Evolutionary conservation across 2,329 filamentous ascomycete genomes (phyloP).

Genomic region (Apiospora hydei): DNA sequence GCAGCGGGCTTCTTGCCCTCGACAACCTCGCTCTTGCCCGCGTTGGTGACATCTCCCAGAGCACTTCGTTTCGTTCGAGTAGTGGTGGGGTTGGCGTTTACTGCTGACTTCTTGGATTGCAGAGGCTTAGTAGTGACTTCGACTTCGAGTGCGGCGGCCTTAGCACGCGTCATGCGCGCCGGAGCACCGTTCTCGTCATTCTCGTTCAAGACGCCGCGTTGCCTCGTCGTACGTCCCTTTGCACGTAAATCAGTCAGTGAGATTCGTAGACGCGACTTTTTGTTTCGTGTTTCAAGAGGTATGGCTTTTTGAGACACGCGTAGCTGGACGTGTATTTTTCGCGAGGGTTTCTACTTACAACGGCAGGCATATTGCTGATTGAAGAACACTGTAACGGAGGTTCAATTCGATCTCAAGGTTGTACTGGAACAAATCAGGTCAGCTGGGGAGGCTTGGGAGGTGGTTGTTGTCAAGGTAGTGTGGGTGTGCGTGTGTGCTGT

Average conservation of each 20-base stretch:
- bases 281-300: neutral
- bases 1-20: constrained; percentile 77
- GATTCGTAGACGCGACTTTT: neutral
- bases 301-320: neutral
- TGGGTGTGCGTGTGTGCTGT: neutral
- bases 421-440: constrained; percentile 17
- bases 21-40: constrained; percentile 76
- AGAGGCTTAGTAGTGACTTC: constrained; percentile 70
- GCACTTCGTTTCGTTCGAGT: constrained; percentile 77
- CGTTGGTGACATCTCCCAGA: constrained; percentile 94
- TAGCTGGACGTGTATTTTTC: neutral
- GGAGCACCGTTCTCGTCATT: constrained; percentile 89
- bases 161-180: constrained; percentile 90
- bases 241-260: constrained; percentile 23
- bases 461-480: neutral
- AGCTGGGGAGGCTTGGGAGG: neutral
- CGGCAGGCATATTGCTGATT: constrained; percentile 30
- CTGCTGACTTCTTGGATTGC: constrained; percentile 73
- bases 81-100: constrained; percentile 56
- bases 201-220: constrained; percentile 75
- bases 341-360: constrained; percentile 22
- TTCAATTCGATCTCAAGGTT: constrained; percentile 20
- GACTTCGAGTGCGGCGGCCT: constrained; percentile 76
- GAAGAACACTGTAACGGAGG: constrained; percentile 25
- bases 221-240: constrained; percentile 22